Conservation (phyloP, 192 early-diverging fungal species). For the Backusella sp. region DNA sequence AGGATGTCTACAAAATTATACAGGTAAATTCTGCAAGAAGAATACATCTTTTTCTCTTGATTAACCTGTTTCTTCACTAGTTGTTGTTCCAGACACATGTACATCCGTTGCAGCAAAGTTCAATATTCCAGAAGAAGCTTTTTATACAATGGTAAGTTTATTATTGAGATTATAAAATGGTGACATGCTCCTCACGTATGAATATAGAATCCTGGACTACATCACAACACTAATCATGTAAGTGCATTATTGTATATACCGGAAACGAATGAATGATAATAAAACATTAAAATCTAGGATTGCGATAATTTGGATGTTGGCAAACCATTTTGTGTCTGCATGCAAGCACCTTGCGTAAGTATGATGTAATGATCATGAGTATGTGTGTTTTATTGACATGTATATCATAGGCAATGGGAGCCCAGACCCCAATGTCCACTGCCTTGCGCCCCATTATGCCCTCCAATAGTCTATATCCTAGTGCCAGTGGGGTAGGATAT, state of each 20-base stretch:
- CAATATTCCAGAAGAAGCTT: not conserved
- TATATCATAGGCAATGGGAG: not conserved
- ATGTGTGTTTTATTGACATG: not conserved
- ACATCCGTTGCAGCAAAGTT: not conserved
- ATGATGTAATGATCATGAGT: not conserved
- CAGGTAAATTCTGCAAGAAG: not conserved
- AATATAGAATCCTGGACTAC: conserved; percentile 13
- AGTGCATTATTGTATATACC: not conserved
- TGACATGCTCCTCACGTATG: not conserved
- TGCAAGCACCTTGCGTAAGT: conserved; percentile 3
- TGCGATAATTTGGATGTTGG: conserved; percentile 12
- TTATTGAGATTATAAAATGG: not conserved
- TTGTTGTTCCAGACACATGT: not conserved
- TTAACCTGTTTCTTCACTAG: not conserved
- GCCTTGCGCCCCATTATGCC: not conserved
- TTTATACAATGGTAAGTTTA: not conserved
- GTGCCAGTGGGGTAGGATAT: not conserved
- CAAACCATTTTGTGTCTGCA: conserved; percentile 8
- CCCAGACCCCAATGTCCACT: not conserved
- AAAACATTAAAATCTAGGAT: not conserved
- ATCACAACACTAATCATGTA: conserved; percentile 3
- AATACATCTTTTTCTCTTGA: too few relatives aligned
- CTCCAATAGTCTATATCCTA: not conserved
- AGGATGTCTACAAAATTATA: not conserved
- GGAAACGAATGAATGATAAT: not conserved